Evolutionary conservation across 1,139 yeast species (phyloP), one percentile per base, ranked within the genome.

Genomic region (Geotrichum reessii): DNA sequence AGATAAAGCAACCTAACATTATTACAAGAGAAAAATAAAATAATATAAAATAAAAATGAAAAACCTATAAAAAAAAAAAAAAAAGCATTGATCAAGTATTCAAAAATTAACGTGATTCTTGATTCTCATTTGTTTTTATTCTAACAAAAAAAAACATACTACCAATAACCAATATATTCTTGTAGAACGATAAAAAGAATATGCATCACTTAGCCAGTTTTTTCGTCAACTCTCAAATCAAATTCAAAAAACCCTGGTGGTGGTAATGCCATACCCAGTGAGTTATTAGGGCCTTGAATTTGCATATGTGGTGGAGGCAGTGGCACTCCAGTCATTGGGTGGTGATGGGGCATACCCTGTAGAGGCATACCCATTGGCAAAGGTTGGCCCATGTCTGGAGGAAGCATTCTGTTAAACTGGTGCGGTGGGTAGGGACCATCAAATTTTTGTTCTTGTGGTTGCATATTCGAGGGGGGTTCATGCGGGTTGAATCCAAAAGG

Each of bases 401-500:
- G 19, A n/a, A 37, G 19, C 44, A 17, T n/a, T 3, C 44, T 17
- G 1, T 37, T 19, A n/a, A 37, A 47, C 50, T 51, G 44, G 17
- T 31, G 28, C 19, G 53, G 61, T 17, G 60, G 55, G 11, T 52
- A 47, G 50, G 52, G n/a, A 14, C 22, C 46, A 27, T 22, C 46
- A 14, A 51, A 28, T 40, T 52, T 51, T 52, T 7, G 49, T 17
- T 19, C 61, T 44, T 37, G 57, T 19, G 11, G 50, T n/a, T 21
- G 58, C 52, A 27, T 37, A 44, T 33, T 14, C n/a, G 19, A 31
- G 25, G 44, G 55, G 42, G 25, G 57, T 49, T 22, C 21, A 14
- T 19, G 44, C 1, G 44, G 44, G 21, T 37, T 19, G 8, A 37
- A 37, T 14, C 44, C 44, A 37, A 19, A 14, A 37, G 14, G 44